Evolutionary conservation across 257 asterid genomes (phyloP), one percentile per base, ranked within the genome.

Genomic region (Coffea canephora): DNA sequence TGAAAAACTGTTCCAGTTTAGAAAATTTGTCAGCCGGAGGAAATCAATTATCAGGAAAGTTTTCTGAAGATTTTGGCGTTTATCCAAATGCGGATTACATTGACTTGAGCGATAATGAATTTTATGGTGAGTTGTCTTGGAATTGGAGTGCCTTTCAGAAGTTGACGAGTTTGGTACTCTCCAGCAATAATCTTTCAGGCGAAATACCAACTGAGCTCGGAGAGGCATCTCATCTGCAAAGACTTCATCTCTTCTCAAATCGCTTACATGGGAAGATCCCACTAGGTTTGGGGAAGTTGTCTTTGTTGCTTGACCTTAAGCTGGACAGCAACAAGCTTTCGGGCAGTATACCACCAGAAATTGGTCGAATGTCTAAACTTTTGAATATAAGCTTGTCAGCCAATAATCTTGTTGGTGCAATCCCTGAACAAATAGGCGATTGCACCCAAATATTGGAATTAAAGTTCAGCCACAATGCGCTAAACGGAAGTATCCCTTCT

Each of bases 391-490:
- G 45, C 71, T 71, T 82, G 50, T 16, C 13, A 8, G 81, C 62
- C 15, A 85, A 87, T 77, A 76, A 52, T 54, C 73, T 87, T 9
- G 45, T 19, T 25, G 88, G 90, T n/a, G 25, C 12, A 76, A 83
- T 87, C 76, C 89, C 90, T 34, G 62, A 64, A 14, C 65, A 83
- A 67, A 46, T 87, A 66, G 87, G 85, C 49, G 80, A 77, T 43
- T 79, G 83, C 69, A 36, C n/a, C 36, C 71, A 74, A 59, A 16
- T 84, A 3, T 39, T 79, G 39, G 36, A 82, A 41, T 79, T 86
- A 52, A 79, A 86, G 7, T 79, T 82, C 73, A 82, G 84, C 77
- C 70, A 67, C 36, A 86, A 86, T 74, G 55, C 8, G 27, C 15
- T 86, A 1, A 39, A 8, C 6, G 82, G 80, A 10, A 45, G 15